Base-by-base conservation (phyloP, 2,329 filamentous ascomycete species). In the Verticillium albo-atrum region DNA sequence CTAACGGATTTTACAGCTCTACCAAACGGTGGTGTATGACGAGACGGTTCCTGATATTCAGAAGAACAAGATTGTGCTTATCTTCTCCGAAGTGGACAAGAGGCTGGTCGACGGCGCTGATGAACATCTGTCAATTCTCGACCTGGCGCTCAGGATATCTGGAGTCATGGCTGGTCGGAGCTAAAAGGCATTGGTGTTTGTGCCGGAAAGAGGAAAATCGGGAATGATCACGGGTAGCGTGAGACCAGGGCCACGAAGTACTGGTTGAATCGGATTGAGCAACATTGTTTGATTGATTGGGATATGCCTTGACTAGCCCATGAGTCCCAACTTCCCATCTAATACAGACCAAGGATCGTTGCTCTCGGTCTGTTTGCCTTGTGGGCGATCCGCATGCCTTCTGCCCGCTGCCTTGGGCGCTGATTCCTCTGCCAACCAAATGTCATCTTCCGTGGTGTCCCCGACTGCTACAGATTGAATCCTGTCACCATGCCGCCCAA, bases 41-140 rank as follows among this genome's bases (percentile, higher is more conserved):
- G 95, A 98, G 72, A 82, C 87, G 7, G 88, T 97, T 26, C 85
- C 87, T 0, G 92, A 97, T 69, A 75, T 85, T 14, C 90, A 96
- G 70, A 99, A 99, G 78, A 96, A 94, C 71, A 89, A 89, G 72
- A 94, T 99, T 61, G 89, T 94, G 54, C 81, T 91, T 63, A 81
- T 94, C 3, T 99, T 99, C 71, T 97, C 93, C 1, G 93, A 98
- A 73, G 83, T 94, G 28, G 95, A 99, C 71, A 98, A 98, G 81
- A 84, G 95, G 64, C 76, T 99, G 54, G 89, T 97, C 6, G 96
- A 99, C 73, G 95, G 95, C 9, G 90, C 93, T 2, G 95, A 99
- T 70, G 95, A 99, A 76, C 94, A 99, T 72, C 79, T 99, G 26
- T 92, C 91, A 1, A 89, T 98, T 61, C 77, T 99, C 32, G 94